A percentile compares a stretch with the other conserved stretches of the same genome.
These are phyloP conservation scores for Emericellopsis cladophorae DNA, from an alignment of 2,329 filamentous ascomycete genomes.

Conservation along the genomic window DNA sequence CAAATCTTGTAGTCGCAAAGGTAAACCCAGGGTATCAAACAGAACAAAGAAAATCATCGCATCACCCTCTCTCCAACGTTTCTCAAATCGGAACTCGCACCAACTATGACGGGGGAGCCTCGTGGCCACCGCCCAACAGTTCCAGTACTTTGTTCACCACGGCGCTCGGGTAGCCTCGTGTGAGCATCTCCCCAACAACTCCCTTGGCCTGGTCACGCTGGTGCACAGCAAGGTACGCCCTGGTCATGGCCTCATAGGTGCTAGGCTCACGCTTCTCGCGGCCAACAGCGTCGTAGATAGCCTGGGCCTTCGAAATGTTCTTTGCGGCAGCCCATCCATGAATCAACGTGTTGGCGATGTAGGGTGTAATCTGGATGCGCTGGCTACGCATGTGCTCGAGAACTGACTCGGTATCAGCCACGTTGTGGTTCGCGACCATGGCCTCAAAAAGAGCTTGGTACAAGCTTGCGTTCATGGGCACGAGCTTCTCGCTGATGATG, in stretches of 20 bases:
- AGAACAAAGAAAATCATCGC: slow-evolving; percentile 1
- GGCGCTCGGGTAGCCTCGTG: slow-evolving; percentile 78
- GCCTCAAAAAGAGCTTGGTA: slow-evolving; percentile 96
- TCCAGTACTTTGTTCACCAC: slow-evolving; percentile 92
- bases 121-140: slow-evolving; percentile 54
- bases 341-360: slow-evolving; percentile 96
- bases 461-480: slow-evolving; percentile 68
- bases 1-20: background rate
- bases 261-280: slow-evolving; percentile 79
- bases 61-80: background rate
- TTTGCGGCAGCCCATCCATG: slow-evolving; percentile 87
- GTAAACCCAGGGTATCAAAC: slow-evolving; percentile 14
- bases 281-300: slow-evolving; percentile 69
- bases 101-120: slow-evolving; percentile 14
- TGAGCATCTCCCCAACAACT: slow-evolving; percentile 83
- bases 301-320: slow-evolving; percentile 65
- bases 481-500: slow-evolving; percentile 54
- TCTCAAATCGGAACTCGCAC: background rate
- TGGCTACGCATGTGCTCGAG: slow-evolving; percentile 63
- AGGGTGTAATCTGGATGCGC: slow-evolving; percentile 78
- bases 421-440: slow-evolving; percentile 88
- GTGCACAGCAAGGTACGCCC: slow-evolving; percentile 77
- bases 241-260: slow-evolving; percentile 97
- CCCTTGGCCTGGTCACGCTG: slow-evolving; percentile 62
- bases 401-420: slow-evolving; percentile 61